Conservation (phyloP, 352 stramenopile genomes). For the Pythium rishiriense region DNA sequence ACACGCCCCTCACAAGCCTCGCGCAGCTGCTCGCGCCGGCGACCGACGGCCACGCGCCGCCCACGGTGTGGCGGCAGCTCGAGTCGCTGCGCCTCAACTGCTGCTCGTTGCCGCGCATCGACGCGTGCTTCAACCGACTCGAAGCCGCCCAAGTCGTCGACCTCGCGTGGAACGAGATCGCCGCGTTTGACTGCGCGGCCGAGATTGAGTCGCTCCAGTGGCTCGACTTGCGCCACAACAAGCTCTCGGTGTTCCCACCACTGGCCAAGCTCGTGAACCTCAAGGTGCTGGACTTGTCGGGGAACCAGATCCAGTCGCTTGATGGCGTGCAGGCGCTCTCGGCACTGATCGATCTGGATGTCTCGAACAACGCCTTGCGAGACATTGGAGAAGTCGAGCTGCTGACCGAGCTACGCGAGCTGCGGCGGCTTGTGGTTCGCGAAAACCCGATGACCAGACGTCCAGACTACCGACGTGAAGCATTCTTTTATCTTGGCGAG, state of each 20-base stretch:
- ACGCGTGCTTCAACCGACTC: conserved; percentile 58
- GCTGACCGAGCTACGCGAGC: conserved; percentile 38
- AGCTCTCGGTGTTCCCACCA: conserved; percentile 42
- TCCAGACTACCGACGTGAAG: conserved; percentile 78
- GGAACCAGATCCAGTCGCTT: conserved; percentile 64
- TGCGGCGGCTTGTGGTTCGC: conserved; percentile 53
- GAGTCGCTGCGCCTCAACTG: conserved; percentile 70
- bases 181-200: conserved; percentile 35
- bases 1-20: conserved; percentile 52
- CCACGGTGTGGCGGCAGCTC: conserved; percentile 43
- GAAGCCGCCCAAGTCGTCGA: conserved; percentile 46
- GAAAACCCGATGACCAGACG: conserved; percentile 75
- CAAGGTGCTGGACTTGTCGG: conserved; percentile 59
- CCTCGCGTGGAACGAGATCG: conserved; percentile 75
- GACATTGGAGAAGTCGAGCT: conserved; percentile 60
- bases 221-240: conserved; percentile 74
- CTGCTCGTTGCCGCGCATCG: conserved; percentile 48
- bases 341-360: conserved; percentile 52
- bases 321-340: conserved; percentile 47
- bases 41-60: background rate
- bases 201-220: conserved; percentile 39
- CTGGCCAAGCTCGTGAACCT: conserved; percentile 44
- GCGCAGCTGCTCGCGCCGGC: conserved; percentile 44
- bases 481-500: conserved; percentile 78
- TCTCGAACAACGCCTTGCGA: conserved; percentile 69